These are phyloP conservation scores for Arachnomyces sp. DNA, from an alignment of 2,329 filamentous ascomycete species.

Conservation along the genomic window DNA sequence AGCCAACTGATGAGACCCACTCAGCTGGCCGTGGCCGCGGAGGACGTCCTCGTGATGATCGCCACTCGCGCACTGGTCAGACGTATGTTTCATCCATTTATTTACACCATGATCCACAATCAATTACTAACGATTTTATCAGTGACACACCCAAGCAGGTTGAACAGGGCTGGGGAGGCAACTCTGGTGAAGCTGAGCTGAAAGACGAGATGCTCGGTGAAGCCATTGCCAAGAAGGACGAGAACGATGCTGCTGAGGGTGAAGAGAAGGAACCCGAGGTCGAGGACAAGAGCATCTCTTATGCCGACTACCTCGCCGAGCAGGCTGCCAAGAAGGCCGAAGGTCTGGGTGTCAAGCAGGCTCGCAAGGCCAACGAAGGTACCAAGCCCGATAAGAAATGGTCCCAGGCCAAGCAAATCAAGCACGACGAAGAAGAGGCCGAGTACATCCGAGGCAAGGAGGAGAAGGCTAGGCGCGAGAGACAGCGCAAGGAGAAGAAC, in stretches of 20 bases:
- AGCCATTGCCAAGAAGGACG: conserved; percentile 76
- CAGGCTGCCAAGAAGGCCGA: conserved; percentile 68
- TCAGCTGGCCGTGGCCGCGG: conserved; percentile 21
- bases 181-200: conserved; percentile 73
- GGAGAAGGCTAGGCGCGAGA: conserved; percentile 74
- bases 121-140: conserved; percentile 5
- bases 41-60: conserved; percentile 49
- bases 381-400: conserved; percentile 85
- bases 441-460: conserved; percentile 64
- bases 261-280: conserved; percentile 50
- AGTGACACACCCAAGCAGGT: conserved; percentile 40
- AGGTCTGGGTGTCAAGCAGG: conserved; percentile 55
- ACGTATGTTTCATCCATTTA: conserved; percentile 40
- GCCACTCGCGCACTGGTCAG: conserved; percentile 55
- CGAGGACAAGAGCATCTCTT: conserved; percentile 85
- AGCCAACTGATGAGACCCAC: conserved; percentile 62
- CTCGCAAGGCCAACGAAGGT: conserved; percentile 90
- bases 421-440: conserved; percentile 54
- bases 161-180: conserved; percentile 80
- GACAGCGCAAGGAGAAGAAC: conserved; percentile 88
- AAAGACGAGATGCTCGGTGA: conserved; percentile 89
- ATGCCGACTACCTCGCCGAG: conserved; percentile 77
- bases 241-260: conserved; percentile 59
- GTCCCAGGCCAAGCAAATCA: conserved; percentile 67
- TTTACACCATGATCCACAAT: background rate